Conservation (phyloP, 306 rosid genomes). For the Dicorynia guianensis region DNA sequence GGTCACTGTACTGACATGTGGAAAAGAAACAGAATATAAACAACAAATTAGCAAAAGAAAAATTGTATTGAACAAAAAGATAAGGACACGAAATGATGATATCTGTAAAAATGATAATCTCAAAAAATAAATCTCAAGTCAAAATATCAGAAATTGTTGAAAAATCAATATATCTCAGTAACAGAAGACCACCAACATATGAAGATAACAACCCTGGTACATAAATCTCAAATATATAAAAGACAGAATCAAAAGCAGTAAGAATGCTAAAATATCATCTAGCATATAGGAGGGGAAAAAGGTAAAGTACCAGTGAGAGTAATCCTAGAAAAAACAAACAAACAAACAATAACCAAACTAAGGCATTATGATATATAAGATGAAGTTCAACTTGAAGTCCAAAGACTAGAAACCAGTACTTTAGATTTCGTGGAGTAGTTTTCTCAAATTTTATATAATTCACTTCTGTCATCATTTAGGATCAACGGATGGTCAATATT, state of each 20-base stretch:
- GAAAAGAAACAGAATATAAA: conserved; percentile 28
- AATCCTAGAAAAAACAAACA: neutral
- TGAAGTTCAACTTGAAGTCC: neutral
- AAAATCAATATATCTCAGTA: neutral
- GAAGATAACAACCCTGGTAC: neutral
- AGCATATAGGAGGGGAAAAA: neutral
- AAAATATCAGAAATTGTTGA: neutral
- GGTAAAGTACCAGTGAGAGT: neutral
- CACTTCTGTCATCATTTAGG: too few species aligned
- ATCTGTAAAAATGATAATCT: neutral
- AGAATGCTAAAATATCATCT: neutral
- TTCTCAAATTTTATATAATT: too few species aligned
- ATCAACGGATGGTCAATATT: too few species aligned
- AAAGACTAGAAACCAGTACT: neutral
- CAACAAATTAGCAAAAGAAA: conserved; percentile 29
- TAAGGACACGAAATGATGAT: neutral
- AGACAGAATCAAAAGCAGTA: neutral
- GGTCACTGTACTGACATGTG: conserved; percentile 81
- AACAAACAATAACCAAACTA: too few species aligned
- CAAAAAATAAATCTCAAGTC: neutral
- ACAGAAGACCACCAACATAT: neutral
- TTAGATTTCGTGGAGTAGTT: neutral
- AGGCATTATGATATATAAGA: neutral
- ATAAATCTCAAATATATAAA: neutral
- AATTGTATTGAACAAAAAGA: neutral